Base-by-base conservation (phyloP, 768 basidiomycete species). In the Amanita muscaria region DNA sequence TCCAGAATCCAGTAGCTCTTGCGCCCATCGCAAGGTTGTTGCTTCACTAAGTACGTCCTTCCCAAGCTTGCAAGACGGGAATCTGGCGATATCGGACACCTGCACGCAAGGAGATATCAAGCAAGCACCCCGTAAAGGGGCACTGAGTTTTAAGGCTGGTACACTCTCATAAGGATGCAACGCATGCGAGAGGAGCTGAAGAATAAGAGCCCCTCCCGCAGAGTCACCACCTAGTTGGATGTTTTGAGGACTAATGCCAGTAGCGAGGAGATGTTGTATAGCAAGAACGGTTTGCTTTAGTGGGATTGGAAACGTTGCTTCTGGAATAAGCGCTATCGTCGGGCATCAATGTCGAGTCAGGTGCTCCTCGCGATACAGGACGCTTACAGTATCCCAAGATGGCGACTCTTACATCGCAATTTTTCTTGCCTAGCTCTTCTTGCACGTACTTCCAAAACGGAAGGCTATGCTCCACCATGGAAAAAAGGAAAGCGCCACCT, bases 71-170 rank as follows among this genome's bases (percentile, higher is more conserved):
- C 25, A 44, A 49, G 47, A 23, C 46, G 51, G 16, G 27, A 38
- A 27, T 49, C 50, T 16, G 32, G 52, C 31, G 45, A 55, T 32
- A 53, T 56, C 40, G 49, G 55, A 22, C 51, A 66, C 52, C 33
- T 49, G 51, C 5, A 58, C 53, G 68, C 68, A 71, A 14, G 67
- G 66, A 8, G 69, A 70, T 51, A 69, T 62, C 43, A 68, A 51
- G 43, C 58, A 64, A 2, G 55, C 57, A 2, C 64, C 62, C 19
- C 59, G 52, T 21, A 70, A 41, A 9, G 59, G 55, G 5, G 44
- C 34, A 8, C 49, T 29, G 11, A 62, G 51, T 2, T 48, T 37
- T 14, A 66, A 27, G 23, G 47, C 51, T 1, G 61, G 59, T 8
- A 66, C 44, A 23, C 44, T 50, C 3, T 54, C 44, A 5, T 63